Conservation (phyloP, 2,329 filamentous ascomycete genomes). For the Phoma sp. region DNA sequence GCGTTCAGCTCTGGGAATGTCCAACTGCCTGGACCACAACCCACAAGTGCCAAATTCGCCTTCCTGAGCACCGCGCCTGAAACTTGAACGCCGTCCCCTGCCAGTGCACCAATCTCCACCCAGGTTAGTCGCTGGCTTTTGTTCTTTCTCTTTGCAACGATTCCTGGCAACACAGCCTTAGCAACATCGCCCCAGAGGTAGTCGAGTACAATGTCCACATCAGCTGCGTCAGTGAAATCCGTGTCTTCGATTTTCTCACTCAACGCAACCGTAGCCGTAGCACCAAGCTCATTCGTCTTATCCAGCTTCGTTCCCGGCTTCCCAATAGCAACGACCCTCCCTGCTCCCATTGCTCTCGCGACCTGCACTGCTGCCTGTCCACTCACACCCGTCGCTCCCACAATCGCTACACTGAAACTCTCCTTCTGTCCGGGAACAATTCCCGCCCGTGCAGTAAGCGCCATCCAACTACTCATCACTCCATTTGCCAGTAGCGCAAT, state of each 20-base stretch:
- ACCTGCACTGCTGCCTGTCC: slow-evolving; percentile 61
- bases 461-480: slow-evolving; percentile 66
- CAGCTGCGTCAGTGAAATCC: slow-evolving; percentile 57
- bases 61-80: neutral
- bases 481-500: slow-evolving; percentile 65
- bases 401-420: slow-evolving; percentile 59
- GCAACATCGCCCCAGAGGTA: slow-evolving; percentile 60
- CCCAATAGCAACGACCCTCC: slow-evolving; percentile 60
- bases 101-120: slow-evolving; percentile 27
- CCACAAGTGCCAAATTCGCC: neutral
- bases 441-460: slow-evolving; percentile 55
- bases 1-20: neutral
- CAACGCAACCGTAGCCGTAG: slow-evolving; percentile 59
- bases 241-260: slow-evolving; percentile 56
- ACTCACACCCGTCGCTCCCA: slow-evolving; percentile 63
- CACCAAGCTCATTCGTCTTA: slow-evolving; percentile 42
- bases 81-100: slow-evolving; percentile 2
- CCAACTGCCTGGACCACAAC: slow-evolving; percentile 8
- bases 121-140: slow-evolving; percentile 24
- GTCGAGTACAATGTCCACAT: slow-evolving; percentile 64
- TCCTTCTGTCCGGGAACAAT: slow-evolving; percentile 41
- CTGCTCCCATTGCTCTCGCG: slow-evolving; percentile 59
- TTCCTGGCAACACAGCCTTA: slow-evolving; percentile 10
- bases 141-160: slow-evolving; percentile 22
- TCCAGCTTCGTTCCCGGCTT: slow-evolving; percentile 56